Base-by-base conservation (phyloP, 1,139 yeast genomes). In the Suzukiozyma palmioleophila region DNA sequence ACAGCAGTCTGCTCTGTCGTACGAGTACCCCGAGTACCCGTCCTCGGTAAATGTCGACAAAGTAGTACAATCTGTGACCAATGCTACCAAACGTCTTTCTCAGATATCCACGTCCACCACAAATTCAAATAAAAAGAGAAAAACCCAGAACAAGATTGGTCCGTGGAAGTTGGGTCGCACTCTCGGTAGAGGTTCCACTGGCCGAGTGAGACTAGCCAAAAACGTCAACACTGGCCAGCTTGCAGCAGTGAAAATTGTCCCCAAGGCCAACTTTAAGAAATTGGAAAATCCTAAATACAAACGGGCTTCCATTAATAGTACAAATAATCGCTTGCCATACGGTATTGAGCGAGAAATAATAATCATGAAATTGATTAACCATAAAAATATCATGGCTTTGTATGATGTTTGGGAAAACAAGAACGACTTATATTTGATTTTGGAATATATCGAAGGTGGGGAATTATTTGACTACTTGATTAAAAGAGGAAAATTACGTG, bases 371-470 rank as follows among this genome's bases (percentile, higher is more conserved):
- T 73, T 92, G 44, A 79, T 94, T 36, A 86, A 88, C 46, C 98
- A 92, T 60, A 90, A 94, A 14, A 92, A 92, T 58, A 94, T 92
- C 40, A 80, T 92, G 84, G 89, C 95, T n/a, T 70, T 92, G 35
- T 92, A 87, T 60, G 99, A 92, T 54, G 99, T 94, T 32, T 92
- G 98, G 98, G 98, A 94, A 62, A 92, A 94, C 54, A 86, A 88
- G 53, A 89, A 94, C 47, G 97, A 90, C 54, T 68, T 92, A 39
- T 90, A 90, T 56, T 75, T 92, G 51, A 94, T 94, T 24, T 67
- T 92, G 45, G 99, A 92, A 64, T 92, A 94, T 62, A 92, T 94
- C 38, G 97, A 94, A 65, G 96, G 97, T 38, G 99, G 99, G 32
- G 98, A 92, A 64, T 69, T 92, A 41, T 92, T 94, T 56, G 97